A percentile compares a stretch with the other conserved stretches of the same genome.
Evolutionary conservation across 495 filamentous ascomycete species (phyloP).

Genomic region (Copromyces sp.): DNA sequence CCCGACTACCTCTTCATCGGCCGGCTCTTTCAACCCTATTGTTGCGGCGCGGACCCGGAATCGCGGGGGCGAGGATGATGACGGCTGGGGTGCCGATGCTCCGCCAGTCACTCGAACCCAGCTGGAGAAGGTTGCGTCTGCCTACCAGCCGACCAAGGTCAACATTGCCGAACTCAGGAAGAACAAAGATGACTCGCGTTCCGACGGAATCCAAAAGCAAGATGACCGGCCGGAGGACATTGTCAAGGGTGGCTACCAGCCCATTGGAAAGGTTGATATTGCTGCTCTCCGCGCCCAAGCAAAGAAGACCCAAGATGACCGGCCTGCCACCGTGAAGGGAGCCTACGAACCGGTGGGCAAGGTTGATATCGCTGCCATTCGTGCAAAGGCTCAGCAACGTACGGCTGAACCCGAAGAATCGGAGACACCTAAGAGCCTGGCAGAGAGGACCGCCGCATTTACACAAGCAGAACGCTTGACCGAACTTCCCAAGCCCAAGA

Average conservation of each 20-base stretch:
- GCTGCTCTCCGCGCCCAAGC: slow-evolving; percentile 76
- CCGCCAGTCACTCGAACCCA: slow-evolving; percentile 76
- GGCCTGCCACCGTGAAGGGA: slow-evolving; percentile 76
- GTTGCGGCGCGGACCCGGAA: slow-evolving; percentile 40
- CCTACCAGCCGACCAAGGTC: slow-evolving; percentile 90
- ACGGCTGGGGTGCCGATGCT: slow-evolving; percentile 96
- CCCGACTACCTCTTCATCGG: slow-evolving; percentile 59
- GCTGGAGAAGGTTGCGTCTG: slow-evolving; percentile 85
- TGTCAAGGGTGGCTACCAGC: slow-evolving; percentile 86
- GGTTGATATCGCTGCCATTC: slow-evolving; percentile 89
- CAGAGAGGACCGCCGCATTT: slow-evolving; percentile 60
- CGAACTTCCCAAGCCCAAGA: slow-evolving; percentile 83
- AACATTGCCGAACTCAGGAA: slow-evolving; percentile 70
- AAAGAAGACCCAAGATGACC: slow-evolving; percentile 57
- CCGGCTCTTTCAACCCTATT: slow-evolving; percentile 55
- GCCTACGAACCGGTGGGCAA: slow-evolving; percentile 89
- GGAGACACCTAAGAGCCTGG: slow-evolving; percentile 43
- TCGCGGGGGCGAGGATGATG: slow-evolving; percentile 41
- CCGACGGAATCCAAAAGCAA: slow-evolving; percentile 27
- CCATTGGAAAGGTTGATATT: slow-evolving; percentile 93
- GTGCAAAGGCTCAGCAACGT: slow-evolving; percentile 59
- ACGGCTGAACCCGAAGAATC: slow-evolving; percentile 39
- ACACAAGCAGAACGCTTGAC: slow-evolving; percentile 68
- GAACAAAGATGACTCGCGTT: slow-evolving; percentile 51
- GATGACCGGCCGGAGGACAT: slow-evolving; percentile 47